A percentile compares a stretch with the other conserved stretches of the same genome.
These are phyloP conservation scores for Suillus plorans DNA, from an alignment of 768 basidiomycete species.

Conservation along the genomic window DNA sequence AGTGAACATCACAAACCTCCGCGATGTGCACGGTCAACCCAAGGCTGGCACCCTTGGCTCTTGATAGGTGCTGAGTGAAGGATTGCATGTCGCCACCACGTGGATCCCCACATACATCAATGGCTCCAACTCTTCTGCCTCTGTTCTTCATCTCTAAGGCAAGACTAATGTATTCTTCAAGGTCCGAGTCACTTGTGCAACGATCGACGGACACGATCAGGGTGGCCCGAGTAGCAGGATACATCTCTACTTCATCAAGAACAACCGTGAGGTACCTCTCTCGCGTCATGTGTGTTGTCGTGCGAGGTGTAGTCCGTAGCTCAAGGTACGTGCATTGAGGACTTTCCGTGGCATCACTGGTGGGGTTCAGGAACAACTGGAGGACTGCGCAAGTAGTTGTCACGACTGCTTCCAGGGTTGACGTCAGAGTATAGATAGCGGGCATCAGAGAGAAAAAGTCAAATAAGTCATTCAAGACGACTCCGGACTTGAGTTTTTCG, in stretches of 20 bases:
- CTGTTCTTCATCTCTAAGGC: slow-evolving; percentile 53
- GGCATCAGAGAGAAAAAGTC: slow-evolving; percentile 79
- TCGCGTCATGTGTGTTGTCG: no score
- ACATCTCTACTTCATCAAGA: slow-evolving; percentile 60
- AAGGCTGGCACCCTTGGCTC: slow-evolving; percentile 59
- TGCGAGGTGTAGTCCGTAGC: slow-evolving; percentile 78
- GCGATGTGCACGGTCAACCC: slow-evolving; percentile 82
- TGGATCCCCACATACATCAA: slow-evolving; percentile 84
- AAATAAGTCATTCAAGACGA: slow-evolving; percentile 49
- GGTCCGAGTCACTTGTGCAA: slow-evolving; percentile 51
- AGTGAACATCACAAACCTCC: slow-evolving; percentile 48
- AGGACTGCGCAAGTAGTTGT: slow-evolving; percentile 65
- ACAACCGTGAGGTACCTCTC: slow-evolving; percentile 64
- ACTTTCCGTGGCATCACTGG: slow-evolving; percentile 2
- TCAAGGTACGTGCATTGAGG: slow-evolving; percentile 74
- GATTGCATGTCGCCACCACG: slow-evolving; percentile 51
- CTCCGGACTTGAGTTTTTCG: slow-evolving; percentile 36
- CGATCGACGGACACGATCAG: slow-evolving; percentile 77
- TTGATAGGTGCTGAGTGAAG: slow-evolving; percentile 51
- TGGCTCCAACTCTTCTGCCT: slow-evolving; percentile 67
- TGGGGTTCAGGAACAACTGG: slow-evolving; percentile 50
- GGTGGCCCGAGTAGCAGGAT: slow-evolving; percentile 47
- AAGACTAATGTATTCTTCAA: slow-evolving; percentile 56
- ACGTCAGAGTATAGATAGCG: slow-evolving; percentile 75
- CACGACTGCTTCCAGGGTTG: slow-evolving; percentile 52